Conservation (phyloP, 2,329 filamentous ascomycete genomes). For the Talaromyces sp. region DNA sequence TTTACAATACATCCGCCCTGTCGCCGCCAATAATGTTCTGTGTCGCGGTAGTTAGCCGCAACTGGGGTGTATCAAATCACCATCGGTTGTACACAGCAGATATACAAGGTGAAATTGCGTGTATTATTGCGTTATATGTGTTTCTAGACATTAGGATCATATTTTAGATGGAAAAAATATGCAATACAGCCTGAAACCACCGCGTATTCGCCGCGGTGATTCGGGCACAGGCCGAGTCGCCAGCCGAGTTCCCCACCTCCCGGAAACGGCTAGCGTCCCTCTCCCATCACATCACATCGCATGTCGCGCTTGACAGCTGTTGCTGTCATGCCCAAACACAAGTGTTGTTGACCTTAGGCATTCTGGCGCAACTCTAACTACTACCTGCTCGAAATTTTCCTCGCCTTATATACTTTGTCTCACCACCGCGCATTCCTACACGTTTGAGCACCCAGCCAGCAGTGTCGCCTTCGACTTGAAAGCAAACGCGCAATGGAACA, state of each 20-base stretch:
- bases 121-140: not conserved
- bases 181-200: not conserved
- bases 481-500: slow-evolving; percentile 47
- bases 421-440: not conserved
- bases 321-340: slow-evolving; percentile 3
- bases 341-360: not conserved
- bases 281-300: slow-evolving; percentile 9
- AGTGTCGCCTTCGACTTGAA: not conserved
- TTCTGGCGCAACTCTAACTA: not conserved
- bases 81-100: not conserved
- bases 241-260: slow-evolving; percentile 1
- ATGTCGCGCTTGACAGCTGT: slow-evolving; percentile 3
- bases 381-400: not conserved
- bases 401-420: not conserved
- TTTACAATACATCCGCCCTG: not conserved
- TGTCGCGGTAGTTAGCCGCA: not conserved
- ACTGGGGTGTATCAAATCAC: not conserved
- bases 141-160: not conserved
- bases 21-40: not conserved
- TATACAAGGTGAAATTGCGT: not conserved
- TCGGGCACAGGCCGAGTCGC: not conserved
- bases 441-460: not conserved
- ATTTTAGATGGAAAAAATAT: not conserved
- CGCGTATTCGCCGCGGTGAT: not conserved
- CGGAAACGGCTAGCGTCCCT: slow-evolving; percentile 8